Evolutionary conservation across 331 rosid genomes (phyloP).

Genomic region (Stylosanthes scabra): DNA sequence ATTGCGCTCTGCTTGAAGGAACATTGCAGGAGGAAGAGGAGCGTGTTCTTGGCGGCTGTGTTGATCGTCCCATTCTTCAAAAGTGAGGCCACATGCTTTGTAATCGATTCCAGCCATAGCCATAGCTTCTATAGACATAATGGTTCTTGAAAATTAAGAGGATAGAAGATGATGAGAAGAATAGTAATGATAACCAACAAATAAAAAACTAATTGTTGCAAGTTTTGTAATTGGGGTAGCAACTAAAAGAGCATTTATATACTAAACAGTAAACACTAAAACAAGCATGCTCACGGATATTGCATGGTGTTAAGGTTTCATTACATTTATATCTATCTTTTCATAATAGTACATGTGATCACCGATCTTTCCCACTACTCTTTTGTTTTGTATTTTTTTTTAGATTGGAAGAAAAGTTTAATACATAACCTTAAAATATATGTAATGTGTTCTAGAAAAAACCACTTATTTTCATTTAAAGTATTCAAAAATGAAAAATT

Average conservation of each 20-base stretch:
- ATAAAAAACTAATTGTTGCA: neutral
- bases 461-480: too few relatives aligned
- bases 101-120: slow-evolving; percentile 56
- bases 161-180: too few relatives aligned
- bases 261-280: neutral
- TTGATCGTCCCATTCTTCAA: slow-evolving; percentile 33
- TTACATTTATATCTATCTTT: too few relatives aligned
- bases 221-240: neutral
- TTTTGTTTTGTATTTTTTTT: too few relatives aligned
- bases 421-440: too few relatives aligned
- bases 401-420: too few relatives aligned
- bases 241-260: slow-evolving; percentile 21
- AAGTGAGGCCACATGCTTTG: slow-evolving; percentile 31
- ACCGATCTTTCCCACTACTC: neutral
- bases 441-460: too few relatives aligned
- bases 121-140: slow-evolving; percentile 50
- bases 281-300: too few relatives aligned
- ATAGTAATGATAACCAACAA: neutral
- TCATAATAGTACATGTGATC: neutral
- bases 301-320: too few relatives aligned
- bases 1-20: slow-evolving; percentile 31
- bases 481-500: too few relatives aligned
- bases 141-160: neutral
- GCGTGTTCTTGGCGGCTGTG: slow-evolving; percentile 23
- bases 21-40: slow-evolving; percentile 16